Evolutionary conservation across 768 basidiomycete species (phyloP).

Genomic region (Neoboletus magnificus): DNA sequence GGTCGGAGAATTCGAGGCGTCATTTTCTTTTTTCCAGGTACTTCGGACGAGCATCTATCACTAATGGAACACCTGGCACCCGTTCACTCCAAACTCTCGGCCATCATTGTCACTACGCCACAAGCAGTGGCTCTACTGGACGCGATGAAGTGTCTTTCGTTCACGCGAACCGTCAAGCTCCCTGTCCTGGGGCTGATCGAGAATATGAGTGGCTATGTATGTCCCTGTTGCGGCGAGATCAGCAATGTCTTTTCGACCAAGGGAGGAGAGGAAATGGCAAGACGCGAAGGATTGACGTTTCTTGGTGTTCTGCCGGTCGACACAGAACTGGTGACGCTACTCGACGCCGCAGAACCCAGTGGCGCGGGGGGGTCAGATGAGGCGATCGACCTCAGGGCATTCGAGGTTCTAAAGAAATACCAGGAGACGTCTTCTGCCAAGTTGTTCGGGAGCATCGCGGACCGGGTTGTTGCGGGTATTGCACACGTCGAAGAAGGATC

Average conservation of each 20-base stretch:
- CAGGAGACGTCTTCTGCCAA: constrained; percentile 62
- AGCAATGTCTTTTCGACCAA: constrained; percentile 94
- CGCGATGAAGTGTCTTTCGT: constrained; percentile 94
- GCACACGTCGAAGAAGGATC: constrained; percentile 11
- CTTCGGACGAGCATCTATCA: constrained; percentile 97
- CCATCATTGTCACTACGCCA: constrained; percentile 94
- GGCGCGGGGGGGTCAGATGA: constrained; percentile 17
- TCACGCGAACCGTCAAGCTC: constrained; percentile 82
- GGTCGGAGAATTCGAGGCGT: constrained; percentile 5
- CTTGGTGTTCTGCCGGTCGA: constrained; percentile 92
- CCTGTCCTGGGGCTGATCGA: constrained; percentile 92
- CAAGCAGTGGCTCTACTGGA: constrained; percentile 96
- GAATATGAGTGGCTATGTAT: constrained; percentile 98
- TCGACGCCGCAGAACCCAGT: constrained; percentile 61
- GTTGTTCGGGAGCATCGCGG: constrained; percentile 62
- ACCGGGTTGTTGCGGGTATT: constrained; percentile 37
- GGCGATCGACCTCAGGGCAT: constrained; percentile 32
- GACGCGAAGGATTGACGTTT: constrained; percentile 67
- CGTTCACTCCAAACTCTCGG: constrained; percentile 69
- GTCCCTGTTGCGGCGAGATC: constrained; percentile 95
- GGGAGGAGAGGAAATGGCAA: constrained; percentile 87
- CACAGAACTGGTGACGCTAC: constrained; percentile 78
- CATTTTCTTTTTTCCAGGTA: constrained; percentile 70
- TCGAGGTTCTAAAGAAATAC: constrained; percentile 61
- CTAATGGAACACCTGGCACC: constrained; percentile 91